phyloP scores from a whole-genome alignment of 2,329 filamentous ascomycete genomes.

The Colletotrichum melonis region DNA sequence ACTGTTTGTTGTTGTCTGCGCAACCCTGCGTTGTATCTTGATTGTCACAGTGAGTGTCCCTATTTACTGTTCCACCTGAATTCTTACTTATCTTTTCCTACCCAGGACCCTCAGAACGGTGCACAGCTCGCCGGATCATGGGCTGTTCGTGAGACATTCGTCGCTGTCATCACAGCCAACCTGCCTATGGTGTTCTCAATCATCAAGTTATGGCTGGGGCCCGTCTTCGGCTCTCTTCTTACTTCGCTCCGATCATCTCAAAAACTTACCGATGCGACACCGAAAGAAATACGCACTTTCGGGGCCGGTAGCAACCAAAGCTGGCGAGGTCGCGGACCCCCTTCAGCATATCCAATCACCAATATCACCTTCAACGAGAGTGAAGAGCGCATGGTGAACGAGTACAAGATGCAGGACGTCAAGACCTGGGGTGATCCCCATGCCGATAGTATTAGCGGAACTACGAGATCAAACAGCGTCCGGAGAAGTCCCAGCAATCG shows the following conservation, averaged over 20 bases:
- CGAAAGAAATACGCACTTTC: neutral
- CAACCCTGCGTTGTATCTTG: neutral
- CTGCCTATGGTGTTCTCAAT: neutral
- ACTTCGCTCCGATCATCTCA: neutral
- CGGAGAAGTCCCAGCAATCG: neutral
- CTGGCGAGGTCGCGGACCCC: constrained; percentile 45
- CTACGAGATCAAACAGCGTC: neutral
- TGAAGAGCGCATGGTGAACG: constrained; percentile 54
- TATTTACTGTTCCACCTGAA: neutral
- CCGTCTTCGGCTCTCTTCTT: neutral
- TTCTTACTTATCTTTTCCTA: neutral
- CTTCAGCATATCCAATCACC: constrained; percentile 48
- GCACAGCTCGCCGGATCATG: neutral
- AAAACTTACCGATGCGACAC: neutral
- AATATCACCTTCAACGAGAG: constrained; percentile 51
- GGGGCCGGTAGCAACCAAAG: constrained; percentile 43
- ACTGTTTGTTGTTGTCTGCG: neutral
- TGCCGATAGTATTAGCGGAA: constrained; percentile 57
- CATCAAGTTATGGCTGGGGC: neutral
- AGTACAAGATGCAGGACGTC: constrained; percentile 51
- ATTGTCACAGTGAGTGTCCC: neutral
- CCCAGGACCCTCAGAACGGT: neutral
- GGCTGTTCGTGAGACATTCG: neutral
- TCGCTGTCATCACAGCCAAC: neutral
- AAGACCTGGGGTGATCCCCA: constrained; percentile 41